These are phyloP conservation scores for Penicillium verrucosum DNA, from an alignment of 2,329 filamentous ascomycete genomes.

Conservation along the genomic window DNA sequence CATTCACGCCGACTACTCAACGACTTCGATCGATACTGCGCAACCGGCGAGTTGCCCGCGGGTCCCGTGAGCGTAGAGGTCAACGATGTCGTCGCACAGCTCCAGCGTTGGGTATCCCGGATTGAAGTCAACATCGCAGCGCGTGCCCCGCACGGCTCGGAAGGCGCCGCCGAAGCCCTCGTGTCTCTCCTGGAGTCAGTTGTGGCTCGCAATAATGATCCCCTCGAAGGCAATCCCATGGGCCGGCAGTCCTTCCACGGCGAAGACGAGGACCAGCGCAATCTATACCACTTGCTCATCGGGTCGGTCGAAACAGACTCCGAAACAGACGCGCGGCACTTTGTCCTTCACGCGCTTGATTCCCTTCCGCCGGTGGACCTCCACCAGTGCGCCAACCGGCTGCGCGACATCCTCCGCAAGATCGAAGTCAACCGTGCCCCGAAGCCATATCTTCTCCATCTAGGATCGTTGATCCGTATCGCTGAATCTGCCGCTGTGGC, in stretches of 20 bases:
- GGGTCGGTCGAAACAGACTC: conserved; percentile 31
- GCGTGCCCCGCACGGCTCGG: conserved; percentile 37
- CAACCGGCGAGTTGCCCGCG: conserved; percentile 28
- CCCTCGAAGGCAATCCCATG: conserved; percentile 37
- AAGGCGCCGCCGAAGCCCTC: conserved; percentile 39
- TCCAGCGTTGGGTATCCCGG: conserved; percentile 30
- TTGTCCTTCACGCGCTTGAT: conserved; percentile 42
- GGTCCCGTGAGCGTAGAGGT: conserved; percentile 25
- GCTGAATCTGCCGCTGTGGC: conserved; percentile 23
- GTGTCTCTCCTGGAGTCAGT: conserved; percentile 40
- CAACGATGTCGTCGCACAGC: conserved; percentile 30
- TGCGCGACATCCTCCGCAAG: conserved; percentile 37
- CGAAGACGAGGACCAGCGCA: conserved; percentile 43
- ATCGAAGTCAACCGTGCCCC: conserved; percentile 45
- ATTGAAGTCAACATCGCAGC: conserved; percentile 34
- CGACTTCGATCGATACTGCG: conserved; percentile 42
- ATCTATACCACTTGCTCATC: conserved; percentile 43
- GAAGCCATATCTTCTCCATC: conserved; percentile 33
- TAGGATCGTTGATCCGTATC: conserved; percentile 31
- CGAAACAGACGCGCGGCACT: conserved; percentile 28
- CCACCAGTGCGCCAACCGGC: conserved; percentile 27
- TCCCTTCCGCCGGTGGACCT: conserved; percentile 32
- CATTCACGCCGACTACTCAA: conserved; percentile 34
- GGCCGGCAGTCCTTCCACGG: conserved; percentile 31
- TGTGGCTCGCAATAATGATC: conserved; percentile 38